Conservation (phyloP, 148 eudicot genomes). For the Simmondsia chinensis region DNA sequence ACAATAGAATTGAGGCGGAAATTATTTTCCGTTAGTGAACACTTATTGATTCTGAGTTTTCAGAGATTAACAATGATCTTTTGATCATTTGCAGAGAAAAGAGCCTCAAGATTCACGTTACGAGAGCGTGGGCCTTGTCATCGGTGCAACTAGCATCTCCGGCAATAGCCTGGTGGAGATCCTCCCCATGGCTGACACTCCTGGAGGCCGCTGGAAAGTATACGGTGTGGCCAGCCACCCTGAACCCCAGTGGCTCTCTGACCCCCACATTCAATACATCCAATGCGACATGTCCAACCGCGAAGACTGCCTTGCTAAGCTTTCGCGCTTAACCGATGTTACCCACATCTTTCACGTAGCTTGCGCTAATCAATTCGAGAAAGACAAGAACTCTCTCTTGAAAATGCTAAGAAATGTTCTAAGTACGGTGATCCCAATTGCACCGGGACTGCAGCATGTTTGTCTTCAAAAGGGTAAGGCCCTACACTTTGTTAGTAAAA, state of each 20-base stretch:
- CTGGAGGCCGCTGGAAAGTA: conserved; percentile 90
- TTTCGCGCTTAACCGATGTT: conserved; percentile 41
- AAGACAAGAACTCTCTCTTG: conserved; percentile 30
- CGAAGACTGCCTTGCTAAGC: conserved; percentile 31
- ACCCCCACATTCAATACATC: conserved; percentile 53
- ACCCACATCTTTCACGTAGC: conserved; percentile 72
- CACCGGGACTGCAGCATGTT: conserved; percentile 53
- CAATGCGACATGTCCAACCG: conserved; percentile 54
- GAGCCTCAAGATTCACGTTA: conserved; percentile 32
- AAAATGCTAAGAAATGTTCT: conserved; percentile 59
- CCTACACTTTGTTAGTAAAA: no score
- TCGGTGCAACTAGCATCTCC: conserved; percentile 69
- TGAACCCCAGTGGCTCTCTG: conserved; percentile 59
- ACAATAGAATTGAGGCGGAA: no score
- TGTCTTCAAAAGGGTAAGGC: conserved; percentile 60
- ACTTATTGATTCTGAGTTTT: no score
- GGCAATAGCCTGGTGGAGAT: conserved; percentile 75
- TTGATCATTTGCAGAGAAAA: conserved; percentile 33
- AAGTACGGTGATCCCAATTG: conserved; percentile 44
- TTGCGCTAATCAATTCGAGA: conserved; percentile 40
- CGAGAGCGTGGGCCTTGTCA: conserved; percentile 45
- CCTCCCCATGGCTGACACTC: conserved; percentile 56
- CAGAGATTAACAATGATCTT: no score
- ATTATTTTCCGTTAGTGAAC: no score
- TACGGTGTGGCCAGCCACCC: conserved; percentile 70